These are phyloP conservation scores for Gaultheria prostrata DNA, from an alignment of 148 eudicot genomes.

Conservation along the genomic window DNA sequence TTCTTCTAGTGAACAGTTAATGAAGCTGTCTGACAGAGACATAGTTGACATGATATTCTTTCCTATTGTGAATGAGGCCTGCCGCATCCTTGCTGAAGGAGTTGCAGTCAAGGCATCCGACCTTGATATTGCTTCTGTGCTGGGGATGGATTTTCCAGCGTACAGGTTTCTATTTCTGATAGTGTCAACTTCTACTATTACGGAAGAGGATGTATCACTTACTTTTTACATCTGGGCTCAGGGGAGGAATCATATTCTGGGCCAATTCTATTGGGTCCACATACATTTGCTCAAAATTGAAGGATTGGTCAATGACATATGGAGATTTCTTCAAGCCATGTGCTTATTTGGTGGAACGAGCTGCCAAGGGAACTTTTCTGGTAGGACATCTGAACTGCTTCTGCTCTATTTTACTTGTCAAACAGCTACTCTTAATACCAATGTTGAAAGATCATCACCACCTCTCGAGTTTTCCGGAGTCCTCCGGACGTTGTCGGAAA, in stretches of 20 bases:
- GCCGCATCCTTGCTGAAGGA: constrained; percentile 36
- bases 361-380: constrained; percentile 23
- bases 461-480: too few relatives aligned
- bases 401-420: background rate
- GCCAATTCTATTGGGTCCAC: constrained; percentile 27
- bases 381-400: constrained; percentile 25
- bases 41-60: constrained; percentile 40
- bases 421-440: background rate
- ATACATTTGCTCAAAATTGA: constrained; percentile 32
- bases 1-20: constrained; percentile 18
- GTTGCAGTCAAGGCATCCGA: constrained; percentile 32
- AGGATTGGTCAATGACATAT: constrained; percentile 29
- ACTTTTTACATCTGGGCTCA: constrained; percentile 6
- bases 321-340: constrained; percentile 39
- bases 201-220: background rate
- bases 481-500: too few relatives aligned
- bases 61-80: constrained; percentile 41
- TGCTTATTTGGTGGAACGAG: constrained; percentile 29
- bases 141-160: constrained; percentile 37
- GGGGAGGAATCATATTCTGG: constrained; percentile 44
- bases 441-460: too few relatives aligned
- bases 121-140: constrained; percentile 41
- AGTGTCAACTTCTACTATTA: background rate
- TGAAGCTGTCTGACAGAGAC: constrained; percentile 25
- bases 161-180: constrained; percentile 28